Percentiles rank a stretch among this genome's conserved stretches.
Conservation (phyloP, 1,139 yeast species). For the Saccharomyces hybrid region DNA sequence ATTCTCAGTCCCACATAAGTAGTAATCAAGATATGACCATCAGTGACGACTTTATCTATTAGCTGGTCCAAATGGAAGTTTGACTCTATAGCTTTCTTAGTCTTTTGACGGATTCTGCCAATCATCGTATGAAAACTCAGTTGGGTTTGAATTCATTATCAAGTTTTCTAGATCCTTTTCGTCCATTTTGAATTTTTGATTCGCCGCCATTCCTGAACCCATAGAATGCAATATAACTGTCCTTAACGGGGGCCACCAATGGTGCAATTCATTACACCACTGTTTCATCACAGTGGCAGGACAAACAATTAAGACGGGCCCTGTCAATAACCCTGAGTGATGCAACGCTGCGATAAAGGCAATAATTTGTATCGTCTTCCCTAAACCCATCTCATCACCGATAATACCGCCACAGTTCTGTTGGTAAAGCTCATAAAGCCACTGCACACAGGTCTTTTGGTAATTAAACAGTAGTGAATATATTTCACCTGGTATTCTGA, state of each 20-base stretch:
- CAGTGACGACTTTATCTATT: slow-evolving; percentile 31
- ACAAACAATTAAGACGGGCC: slow-evolving; percentile 81
- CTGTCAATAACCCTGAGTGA: slow-evolving; percentile 63
- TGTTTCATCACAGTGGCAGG: slow-evolving; percentile 95
- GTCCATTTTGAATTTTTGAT: slow-evolving; percentile 31
- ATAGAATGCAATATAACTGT: slow-evolving; percentile 83
- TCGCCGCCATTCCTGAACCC: slow-evolving; percentile 72
- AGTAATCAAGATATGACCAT: slow-evolving; percentile 82
- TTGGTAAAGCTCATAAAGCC: slow-evolving; percentile 70
- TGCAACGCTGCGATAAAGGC: slow-evolving; percentile 87
- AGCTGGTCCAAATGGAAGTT: slow-evolving; percentile 25
- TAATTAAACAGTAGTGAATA: slow-evolving; percentile 82
- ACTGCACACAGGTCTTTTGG: slow-evolving; percentile 85
- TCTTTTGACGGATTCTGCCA: slow-evolving; percentile 24
- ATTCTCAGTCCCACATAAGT: slow-evolving; percentile 86
- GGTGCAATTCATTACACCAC: slow-evolving; percentile 92
- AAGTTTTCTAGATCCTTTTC: slow-evolving; percentile 40
- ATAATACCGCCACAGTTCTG: slow-evolving; percentile 91
- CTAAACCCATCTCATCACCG: slow-evolving; percentile 97
- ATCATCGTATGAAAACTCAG: slow-evolving; percentile 37
- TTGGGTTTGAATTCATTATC: slow-evolving; percentile 42
- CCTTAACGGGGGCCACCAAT: slow-evolving; percentile 97
- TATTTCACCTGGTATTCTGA: slow-evolving; percentile 82
- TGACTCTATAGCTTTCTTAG: slow-evolving; percentile 24
- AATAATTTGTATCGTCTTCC: slow-evolving; percentile 87